Conservation (phyloP, 495 filamentous ascomycete species). For the Trichoderma asperelloides region DNA sequence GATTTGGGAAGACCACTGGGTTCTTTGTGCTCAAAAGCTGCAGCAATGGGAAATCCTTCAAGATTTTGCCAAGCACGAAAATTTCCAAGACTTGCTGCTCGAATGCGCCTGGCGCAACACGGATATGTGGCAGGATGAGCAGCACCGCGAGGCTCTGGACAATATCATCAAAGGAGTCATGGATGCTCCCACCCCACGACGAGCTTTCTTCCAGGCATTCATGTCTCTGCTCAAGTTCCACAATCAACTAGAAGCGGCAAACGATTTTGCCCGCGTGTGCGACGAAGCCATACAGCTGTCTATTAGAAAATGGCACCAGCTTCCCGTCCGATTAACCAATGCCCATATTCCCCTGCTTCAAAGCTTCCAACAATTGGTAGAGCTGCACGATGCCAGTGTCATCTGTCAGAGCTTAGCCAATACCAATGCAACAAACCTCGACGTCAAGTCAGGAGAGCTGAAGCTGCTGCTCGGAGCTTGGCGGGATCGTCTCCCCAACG, state of each 20-base stretch:
- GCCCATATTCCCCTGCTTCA: constrained; percentile 92
- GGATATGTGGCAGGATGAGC: constrained; percentile 80
- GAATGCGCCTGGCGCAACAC: constrained; percentile 91
- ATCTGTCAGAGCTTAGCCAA: constrained; percentile 81
- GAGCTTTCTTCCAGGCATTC: constrained; percentile 96
- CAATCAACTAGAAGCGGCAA: constrained; percentile 67
- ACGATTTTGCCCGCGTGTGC: constrained; percentile 79
- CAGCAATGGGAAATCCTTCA: constrained; percentile 97
- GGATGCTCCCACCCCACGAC: constrained; percentile 87
- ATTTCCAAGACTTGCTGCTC: constrained; percentile 91
- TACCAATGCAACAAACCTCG: constrained; percentile 78
- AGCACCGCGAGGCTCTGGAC: constrained; percentile 81
- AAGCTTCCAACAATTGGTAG: constrained; percentile 97
- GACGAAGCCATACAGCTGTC: constrained; percentile 96
- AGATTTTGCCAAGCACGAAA: constrained; percentile 98
- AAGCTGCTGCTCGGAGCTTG: constrained; percentile 91
- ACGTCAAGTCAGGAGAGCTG: constrained; percentile 88
- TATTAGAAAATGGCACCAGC: constrained; percentile 95
- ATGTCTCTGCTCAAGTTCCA: constrained; percentile 92
- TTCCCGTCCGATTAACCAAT: constrained; percentile 86
- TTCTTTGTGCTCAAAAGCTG: constrained; percentile 92
- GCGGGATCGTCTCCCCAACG: constrained; percentile 91
- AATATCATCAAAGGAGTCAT: constrained; percentile 89
- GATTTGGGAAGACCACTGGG: constrained; percentile 99
- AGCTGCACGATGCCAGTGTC: constrained; percentile 93